phyloP scores from a whole-genome alignment of 2,329 filamentous ascomycete genomes.

The Ilyonectria sp. region DNA sequence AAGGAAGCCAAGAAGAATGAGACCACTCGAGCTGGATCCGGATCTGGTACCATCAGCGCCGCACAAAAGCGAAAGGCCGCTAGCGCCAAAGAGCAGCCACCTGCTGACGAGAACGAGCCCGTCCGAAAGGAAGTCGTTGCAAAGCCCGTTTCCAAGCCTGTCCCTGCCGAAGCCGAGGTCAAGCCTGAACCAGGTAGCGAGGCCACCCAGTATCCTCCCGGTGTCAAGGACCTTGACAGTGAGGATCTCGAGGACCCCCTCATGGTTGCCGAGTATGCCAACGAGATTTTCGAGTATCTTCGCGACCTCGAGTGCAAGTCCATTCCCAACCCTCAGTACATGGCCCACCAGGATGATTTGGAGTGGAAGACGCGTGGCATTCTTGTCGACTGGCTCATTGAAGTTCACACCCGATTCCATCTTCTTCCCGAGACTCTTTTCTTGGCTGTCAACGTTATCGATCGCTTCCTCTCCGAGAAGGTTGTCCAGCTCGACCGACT shows the following conservation, averaged over 20 bases:
- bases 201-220: conserved; percentile 37
- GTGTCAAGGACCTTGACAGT: conserved; percentile 78
- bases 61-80: conserved; percentile 78
- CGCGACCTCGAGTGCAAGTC: conserved; percentile 85
- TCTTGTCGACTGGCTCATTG: conserved; percentile 97
- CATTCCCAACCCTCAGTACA: conserved; percentile 92
- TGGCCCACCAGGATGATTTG: conserved; percentile 92
- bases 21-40: conserved; percentile 80
- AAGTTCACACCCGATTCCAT: conserved; percentile 97
- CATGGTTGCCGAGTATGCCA: conserved; percentile 98
- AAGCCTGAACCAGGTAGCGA: conserved; percentile 43
- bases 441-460: conserved; percentile 97
- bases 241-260: conserved; percentile 95
- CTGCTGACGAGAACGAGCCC: conserved; percentile 77
- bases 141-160: conserved; percentile 48
- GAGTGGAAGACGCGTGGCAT: conserved; percentile 99
- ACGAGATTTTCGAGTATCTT: conserved; percentile 97
- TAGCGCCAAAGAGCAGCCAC: conserved; percentile 70
- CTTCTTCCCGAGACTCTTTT: conserved; percentile 96
- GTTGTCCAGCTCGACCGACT: conserved; percentile 96
- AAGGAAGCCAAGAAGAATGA: conserved; percentile 80
- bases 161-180: conserved; percentile 36
- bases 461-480: conserved; percentile 96
- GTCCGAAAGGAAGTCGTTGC: conserved; percentile 71
- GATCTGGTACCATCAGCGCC: conserved; percentile 76